Percentiles rank a stretch among this genome's conserved stretches.
phyloP scores from a whole-genome alignment of 179 eudicot species.

The Beta lomatogona region DNA sequence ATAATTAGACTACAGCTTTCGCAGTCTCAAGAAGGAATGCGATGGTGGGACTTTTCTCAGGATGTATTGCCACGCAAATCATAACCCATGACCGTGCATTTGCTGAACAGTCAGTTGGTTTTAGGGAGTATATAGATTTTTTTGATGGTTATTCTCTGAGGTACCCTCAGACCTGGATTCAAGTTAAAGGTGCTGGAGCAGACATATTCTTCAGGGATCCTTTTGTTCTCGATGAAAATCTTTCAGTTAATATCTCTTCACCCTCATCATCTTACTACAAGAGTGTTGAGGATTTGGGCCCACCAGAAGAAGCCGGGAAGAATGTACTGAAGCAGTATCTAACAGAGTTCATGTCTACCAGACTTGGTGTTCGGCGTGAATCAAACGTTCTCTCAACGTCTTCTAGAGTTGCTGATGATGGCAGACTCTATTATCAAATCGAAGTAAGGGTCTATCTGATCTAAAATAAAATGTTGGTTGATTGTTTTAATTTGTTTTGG shows the following conservation, averaged over 20 bases:
- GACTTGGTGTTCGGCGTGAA: constrained; percentile 93
- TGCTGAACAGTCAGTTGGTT: constrained; percentile 57
- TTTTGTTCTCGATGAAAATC: constrained; percentile 80
- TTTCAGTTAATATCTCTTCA: constrained; percentile 77
- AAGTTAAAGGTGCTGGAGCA: constrained; percentile 94
- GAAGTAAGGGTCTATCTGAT: constrained; percentile 54
- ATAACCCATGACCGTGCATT: constrained; percentile 36
- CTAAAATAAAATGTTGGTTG: neutral
- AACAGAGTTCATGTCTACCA: constrained; percentile 98
- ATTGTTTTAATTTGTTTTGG: neutral
- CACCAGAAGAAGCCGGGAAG: constrained; percentile 88
- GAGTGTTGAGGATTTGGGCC: constrained; percentile 85
- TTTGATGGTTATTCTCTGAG: constrained; percentile 87
- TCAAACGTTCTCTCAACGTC: constrained; percentile 66
- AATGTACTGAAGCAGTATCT: constrained; percentile 76
- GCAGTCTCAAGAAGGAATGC: constrained; percentile 80
- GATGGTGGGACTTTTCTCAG: constrained; percentile 51
- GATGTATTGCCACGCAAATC: constrained; percentile 48
- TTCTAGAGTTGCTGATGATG: constrained; percentile 91
- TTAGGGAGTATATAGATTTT: constrained; percentile 77
- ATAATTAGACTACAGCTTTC: constrained; percentile 82
- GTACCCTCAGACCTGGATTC: constrained; percentile 89
- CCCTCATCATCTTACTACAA: constrained; percentile 92
- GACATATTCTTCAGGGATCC: constrained; percentile 98
- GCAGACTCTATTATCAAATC: constrained; percentile 76